Conservation (phyloP, 176 grass and related monocot species). For the Aegilops bicornis region DNA sequence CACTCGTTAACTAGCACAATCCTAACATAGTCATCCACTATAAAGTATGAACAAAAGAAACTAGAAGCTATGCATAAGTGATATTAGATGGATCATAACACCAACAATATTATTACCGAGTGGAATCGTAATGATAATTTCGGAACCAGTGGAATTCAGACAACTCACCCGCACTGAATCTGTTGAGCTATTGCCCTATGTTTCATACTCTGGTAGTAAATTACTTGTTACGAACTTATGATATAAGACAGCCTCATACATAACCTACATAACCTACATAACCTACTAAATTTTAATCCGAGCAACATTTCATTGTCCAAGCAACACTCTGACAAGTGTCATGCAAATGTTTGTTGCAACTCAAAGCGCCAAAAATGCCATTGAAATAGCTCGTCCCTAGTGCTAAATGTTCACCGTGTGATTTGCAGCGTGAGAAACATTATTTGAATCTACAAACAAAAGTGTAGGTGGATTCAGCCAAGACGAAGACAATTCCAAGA, state of each 20-base stretch:
- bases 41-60: neutral
- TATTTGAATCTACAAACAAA: neutral
- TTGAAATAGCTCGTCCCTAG: neutral
- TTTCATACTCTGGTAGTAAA: neutral
- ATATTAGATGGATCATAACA: neutral
- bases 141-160: neutral
- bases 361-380: neutral
- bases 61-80: neutral
- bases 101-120: neutral
- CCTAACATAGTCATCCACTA: neutral
- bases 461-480: neutral
- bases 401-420: neutral
- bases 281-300: neutral
- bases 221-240: no score
- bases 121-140: neutral
- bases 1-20: neutral
- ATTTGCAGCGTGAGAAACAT: neutral
- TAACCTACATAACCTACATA: neutral
- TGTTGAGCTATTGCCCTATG: neutral
- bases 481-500: neutral
- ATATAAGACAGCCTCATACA: no score
- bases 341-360: neutral
- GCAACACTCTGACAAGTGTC: neutral
- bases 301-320: neutral
- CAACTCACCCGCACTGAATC: neutral